Evolutionary conservation across 1,284 basidiomycete genomes (phyloP).

Genomic region (Abortiporus biennis): DNA sequence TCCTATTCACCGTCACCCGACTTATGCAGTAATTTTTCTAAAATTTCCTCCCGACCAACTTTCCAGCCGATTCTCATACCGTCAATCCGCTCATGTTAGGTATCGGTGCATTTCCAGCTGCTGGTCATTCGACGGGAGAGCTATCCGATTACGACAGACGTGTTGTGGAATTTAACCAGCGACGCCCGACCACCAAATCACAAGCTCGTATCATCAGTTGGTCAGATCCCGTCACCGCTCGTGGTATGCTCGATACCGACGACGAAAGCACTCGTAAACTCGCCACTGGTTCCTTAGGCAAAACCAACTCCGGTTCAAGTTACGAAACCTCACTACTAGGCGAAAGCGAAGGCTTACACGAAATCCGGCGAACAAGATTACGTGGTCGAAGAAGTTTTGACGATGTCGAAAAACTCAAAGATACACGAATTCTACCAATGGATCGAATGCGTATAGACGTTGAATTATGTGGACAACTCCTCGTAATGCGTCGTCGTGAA

Average conservation of each 20-base stretch:
- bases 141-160: slow-evolving; percentile 39
- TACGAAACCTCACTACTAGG: slow-evolving; percentile 1
- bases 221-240: slow-evolving; percentile 45
- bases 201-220: slow-evolving; percentile 42
- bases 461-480: slow-evolving; percentile 65
- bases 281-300: background rate
- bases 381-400: slow-evolving; percentile 34
- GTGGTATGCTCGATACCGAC: slow-evolving; percentile 23
- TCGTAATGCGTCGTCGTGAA: slow-evolving; percentile 62
- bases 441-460: slow-evolving; percentile 73
- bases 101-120: slow-evolving; percentile 22
- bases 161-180: slow-evolving; percentile 39
- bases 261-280: slow-evolving; percentile 9
- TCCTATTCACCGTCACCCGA: slow-evolving; percentile 11
- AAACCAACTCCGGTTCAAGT: slow-evolving; percentile 9
- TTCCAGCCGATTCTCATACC: slow-evolving; percentile 30
- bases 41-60: slow-evolving; percentile 5
- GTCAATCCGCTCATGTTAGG: slow-evolving; percentile 38
- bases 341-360: slow-evolving; percentile 8
- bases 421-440: slow-evolving; percentile 39
- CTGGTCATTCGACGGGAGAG: slow-evolving; percentile 37
- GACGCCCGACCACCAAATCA: slow-evolving; percentile 27
- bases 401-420: slow-evolving; percentile 40
- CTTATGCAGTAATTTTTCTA: too few relatives aligned
- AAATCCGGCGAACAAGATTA: slow-evolving; percentile 1